A percentile compares a stretch with the other conserved stretches of the same genome.
Evolutionary conservation across 345 rosid genomes (phyloP).

Genomic region (Isatis tinctoria): DNA sequence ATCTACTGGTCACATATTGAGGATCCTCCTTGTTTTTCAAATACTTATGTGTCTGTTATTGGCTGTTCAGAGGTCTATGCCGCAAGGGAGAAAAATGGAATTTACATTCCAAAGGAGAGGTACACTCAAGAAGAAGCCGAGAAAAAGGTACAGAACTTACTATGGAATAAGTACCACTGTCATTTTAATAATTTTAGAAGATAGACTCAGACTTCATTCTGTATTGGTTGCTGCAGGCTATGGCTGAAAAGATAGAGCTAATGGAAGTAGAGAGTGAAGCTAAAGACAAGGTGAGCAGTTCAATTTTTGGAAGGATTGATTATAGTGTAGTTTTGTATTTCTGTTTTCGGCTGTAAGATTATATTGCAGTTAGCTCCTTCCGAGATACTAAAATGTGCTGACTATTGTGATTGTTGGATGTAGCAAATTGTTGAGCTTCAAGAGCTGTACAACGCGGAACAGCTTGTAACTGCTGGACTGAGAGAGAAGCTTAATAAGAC

Average conservation of each 20-base stretch:
- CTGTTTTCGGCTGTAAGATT: not conserved
- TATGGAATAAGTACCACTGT: not conserved
- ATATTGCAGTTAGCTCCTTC: not conserved
- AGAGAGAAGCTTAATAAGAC: constrained; percentile 78
- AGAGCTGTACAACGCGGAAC: constrained; percentile 76
- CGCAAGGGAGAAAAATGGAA: constrained; percentile 97
- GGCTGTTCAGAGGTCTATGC: constrained; percentile 78
- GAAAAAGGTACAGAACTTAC: constrained; percentile 62
- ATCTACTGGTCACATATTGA: not conserved
- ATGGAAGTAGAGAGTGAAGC: constrained; percentile 83
- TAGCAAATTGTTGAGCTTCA: constrained; percentile 90
- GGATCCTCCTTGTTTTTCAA: not conserved
- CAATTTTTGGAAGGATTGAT: not conserved
- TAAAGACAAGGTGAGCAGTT: constrained; percentile 63
- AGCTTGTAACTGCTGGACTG: constrained; percentile 54
- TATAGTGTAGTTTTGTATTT: not conserved
- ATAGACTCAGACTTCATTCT: constrained; percentile 18
- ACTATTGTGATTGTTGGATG: constrained; percentile 10
- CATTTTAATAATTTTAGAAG: constrained; percentile 3
- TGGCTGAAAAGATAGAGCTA: constrained; percentile 95
- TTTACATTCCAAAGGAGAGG: constrained; percentile 90
- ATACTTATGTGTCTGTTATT: constrained; percentile 2
- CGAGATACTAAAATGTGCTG: constrained; percentile 3
- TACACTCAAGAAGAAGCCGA: constrained; percentile 92
- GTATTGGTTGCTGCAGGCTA: constrained; percentile 51